These are phyloP conservation scores for Prunella vulgaris DNA, from an alignment of 257 asterid genomes.

Conservation along the genomic window DNA sequence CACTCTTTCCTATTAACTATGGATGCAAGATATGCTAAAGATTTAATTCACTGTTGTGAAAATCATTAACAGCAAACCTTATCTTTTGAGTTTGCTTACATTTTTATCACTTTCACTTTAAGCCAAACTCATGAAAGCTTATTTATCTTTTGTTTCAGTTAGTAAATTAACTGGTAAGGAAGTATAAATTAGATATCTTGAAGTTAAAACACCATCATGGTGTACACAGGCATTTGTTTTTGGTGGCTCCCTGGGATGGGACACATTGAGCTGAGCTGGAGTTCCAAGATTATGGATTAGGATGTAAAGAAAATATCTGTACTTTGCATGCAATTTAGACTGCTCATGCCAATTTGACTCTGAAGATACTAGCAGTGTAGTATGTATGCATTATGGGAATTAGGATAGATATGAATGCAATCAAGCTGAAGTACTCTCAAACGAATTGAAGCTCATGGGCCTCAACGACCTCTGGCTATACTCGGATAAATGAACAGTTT, in stretches of 20 bases:
- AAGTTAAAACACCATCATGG: slow-evolving; percentile 6
- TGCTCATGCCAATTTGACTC: no score
- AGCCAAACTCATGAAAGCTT: not conserved
- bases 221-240: slow-evolving; percentile 1
- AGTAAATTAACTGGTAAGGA: not conserved
- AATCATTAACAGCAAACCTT: not conserved
- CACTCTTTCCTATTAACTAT: not conserved
- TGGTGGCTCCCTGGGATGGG: slow-evolving; percentile 10
- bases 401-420: not conserved
- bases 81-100: not conserved
- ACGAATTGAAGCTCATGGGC: not conserved
- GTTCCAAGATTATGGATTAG: not conserved
- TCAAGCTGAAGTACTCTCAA: not conserved
- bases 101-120: not conserved
- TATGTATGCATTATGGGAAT: no score
- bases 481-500: not conserved
- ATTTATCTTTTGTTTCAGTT: not conserved
- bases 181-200: not conserved
- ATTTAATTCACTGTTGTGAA: not conserved
- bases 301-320: not conserved
- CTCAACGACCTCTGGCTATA: not conserved
- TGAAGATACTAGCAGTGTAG: no score
- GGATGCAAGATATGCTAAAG: not conserved
- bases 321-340: no score
- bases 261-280: slow-evolving; percentile 3